phyloP scores from a whole-genome alignment of 176 grass and related monocot genomes.

The Eragrostis nindensis region DNA sequence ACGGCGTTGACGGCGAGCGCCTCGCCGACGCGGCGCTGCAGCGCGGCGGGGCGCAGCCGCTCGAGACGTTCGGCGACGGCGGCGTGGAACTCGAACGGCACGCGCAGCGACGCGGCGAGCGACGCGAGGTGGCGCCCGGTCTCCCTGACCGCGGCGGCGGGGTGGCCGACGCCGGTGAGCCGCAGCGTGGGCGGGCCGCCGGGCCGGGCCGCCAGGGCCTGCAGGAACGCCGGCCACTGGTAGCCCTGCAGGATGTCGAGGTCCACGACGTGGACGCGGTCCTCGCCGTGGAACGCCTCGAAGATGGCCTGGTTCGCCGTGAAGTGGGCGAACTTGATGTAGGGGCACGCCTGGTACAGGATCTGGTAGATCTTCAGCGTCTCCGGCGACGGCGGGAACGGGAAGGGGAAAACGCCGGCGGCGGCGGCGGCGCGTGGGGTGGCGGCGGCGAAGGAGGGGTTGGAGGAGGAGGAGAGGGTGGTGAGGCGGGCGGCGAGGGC shows the following conservation, averaged over 20 bases:
- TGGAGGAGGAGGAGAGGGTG: conserved; percentile 49
- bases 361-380: conserved; percentile 76
- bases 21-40: conserved; percentile 72
- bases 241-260: conserved; percentile 90
- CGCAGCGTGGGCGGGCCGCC: conserved; percentile 73
- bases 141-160: conserved; percentile 60
- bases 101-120: conserved; percentile 71
- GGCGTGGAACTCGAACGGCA: conserved; percentile 81
- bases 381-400: conserved; percentile 48
- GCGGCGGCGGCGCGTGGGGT: background rate
- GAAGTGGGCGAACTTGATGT: conserved; percentile 94
- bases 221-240: conserved; percentile 89
- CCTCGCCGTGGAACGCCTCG: conserved; percentile 84
- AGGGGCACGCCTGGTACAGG: conserved; percentile 91
- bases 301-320: conserved; percentile 93
- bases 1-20: conserved; percentile 82
- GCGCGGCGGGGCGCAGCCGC: conserved; percentile 62
- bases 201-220: conserved; percentile 67
- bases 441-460: too few species aligned
- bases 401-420: conserved; percentile 25
- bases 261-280: conserved; percentile 87
- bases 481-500: conserved; percentile 58
- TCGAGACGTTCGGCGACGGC: conserved; percentile 67
- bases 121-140: conserved; percentile 65
- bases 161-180: conserved; percentile 82